A percentile compares a stretch with the other conserved stretches of the same genome.
Evolutionary conservation across 169 alveolate genomes (phyloP).

Genomic region (Plasmodium vinckei): DNA sequence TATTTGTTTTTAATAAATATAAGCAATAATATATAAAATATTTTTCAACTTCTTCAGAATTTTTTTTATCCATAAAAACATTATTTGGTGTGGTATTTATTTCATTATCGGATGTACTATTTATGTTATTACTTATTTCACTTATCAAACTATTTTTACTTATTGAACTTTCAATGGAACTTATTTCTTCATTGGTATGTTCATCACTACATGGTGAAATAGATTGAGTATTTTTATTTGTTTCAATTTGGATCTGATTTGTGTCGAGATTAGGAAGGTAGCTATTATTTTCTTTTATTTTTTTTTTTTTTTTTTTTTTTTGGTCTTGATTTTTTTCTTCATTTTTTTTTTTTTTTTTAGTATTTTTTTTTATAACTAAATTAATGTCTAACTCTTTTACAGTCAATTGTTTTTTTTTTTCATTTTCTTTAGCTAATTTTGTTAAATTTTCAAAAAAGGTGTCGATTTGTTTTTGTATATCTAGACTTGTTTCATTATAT

Average conservation of each 20-base stretch:
- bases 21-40: constrained; percentile 5
- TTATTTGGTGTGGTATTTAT: background rate
- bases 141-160: constrained; percentile 13
- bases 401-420: constrained; percentile 6
- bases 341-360: background rate
- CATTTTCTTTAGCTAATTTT: constrained; percentile 40
- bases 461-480: background rate
- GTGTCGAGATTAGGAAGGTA: background rate
- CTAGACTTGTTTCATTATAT: background rate
- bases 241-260: too few species aligned
- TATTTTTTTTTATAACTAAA: constrained; percentile 21
- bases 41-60: background rate
- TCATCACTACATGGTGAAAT: background rate
- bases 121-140: constrained; percentile 16
- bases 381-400: constrained; percentile 40
- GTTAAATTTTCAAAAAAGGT: constrained; percentile 33
- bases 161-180: background rate
- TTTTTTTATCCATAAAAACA: background rate
- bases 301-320: background rate
- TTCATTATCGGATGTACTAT: background rate
- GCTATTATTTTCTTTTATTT: background rate
- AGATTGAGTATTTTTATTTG: too few species aligned
- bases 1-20: constrained; percentile 21
- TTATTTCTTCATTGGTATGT: background rate
- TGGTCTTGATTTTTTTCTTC: background rate